Conservation (phyloP, 805 yeast genomes). For the Blastobotrys chiropterorum region DNA sequence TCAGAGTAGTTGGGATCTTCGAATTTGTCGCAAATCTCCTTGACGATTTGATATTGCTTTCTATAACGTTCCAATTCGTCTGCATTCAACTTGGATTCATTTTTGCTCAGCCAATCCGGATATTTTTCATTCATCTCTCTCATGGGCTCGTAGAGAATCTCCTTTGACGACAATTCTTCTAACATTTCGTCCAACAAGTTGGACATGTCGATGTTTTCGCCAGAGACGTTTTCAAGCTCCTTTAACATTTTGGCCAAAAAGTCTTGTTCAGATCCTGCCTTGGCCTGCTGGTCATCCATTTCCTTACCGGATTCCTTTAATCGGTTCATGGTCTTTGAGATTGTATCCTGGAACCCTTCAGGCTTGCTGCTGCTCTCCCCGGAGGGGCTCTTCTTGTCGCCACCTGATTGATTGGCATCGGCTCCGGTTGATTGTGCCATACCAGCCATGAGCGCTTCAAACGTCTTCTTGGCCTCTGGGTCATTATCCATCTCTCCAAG, state of each 20-base stretch:
- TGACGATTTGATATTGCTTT: conserved; percentile 56
- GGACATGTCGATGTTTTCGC: conserved; percentile 52
- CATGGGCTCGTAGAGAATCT: conserved; percentile 81
- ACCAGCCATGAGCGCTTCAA: conserved; percentile 39
- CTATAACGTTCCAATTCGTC: conserved; percentile 50
- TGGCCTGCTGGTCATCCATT: conserved; percentile 51
- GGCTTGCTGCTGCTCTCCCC: conserved; percentile 10
- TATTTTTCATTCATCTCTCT: conserved; percentile 70
- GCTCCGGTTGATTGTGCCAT: conserved; percentile 21
- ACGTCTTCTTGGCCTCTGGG: conserved; percentile 46
- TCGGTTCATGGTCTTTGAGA: conserved; percentile 73
- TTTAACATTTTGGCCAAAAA: conserved; percentile 56
- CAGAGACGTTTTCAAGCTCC: conserved; percentile 43
- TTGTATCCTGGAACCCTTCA: conserved; percentile 56
- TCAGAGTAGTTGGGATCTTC: conserved; percentile 62
- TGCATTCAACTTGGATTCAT: conserved; percentile 39
- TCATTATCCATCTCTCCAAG: conserved; percentile 44
- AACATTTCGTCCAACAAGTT: conserved; percentile 66
- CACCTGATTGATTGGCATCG: conserved; percentile 1
- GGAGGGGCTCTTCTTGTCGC: conserved; percentile 1
- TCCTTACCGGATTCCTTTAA: conserved; percentile 69
- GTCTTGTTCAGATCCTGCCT: conserved; percentile 40
- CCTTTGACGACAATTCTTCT: conserved; percentile 77
- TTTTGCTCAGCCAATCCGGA: conserved; percentile 59
- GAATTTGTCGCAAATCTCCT: conserved; percentile 55